Conservation (phyloP, 768 basidiomycete species). For the Amanita molliuscula region DNA sequence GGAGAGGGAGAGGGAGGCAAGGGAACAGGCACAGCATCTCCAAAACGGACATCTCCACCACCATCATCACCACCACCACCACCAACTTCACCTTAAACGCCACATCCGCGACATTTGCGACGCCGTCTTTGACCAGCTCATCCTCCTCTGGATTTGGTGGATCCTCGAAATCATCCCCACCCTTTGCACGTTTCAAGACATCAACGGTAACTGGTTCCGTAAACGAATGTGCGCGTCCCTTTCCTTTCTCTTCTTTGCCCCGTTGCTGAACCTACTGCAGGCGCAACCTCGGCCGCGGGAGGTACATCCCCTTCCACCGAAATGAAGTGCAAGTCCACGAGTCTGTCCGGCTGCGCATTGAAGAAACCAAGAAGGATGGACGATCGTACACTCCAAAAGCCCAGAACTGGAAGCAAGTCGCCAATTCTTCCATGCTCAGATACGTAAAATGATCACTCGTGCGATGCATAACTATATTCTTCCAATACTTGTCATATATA, state of each 20-base stretch:
- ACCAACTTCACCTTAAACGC: neutral
- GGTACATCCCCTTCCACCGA: slow-evolving; percentile 1
- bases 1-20: neutral
- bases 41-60: neutral
- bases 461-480: no score
- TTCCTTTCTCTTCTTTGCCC: no score
- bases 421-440: neutral
- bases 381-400: neutral
- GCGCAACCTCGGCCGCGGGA: slow-evolving; percentile 1
- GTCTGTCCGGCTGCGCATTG: neutral
- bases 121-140: slow-evolving; percentile 1
- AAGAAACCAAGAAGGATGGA: neutral
- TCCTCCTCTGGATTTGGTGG: slow-evolving; percentile 1
- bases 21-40: neutral
- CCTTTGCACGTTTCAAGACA: neutral
- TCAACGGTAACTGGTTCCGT: neutral
- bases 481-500: no score
- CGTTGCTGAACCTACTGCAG: neutral
- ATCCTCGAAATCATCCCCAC: slow-evolving; percentile 1
- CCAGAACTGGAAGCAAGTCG: neutral
- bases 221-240: neutral
- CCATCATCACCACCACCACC: neutral
- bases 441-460: slow-evolving; percentile 2
- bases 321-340: slow-evolving; percentile 2
- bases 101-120: neutral